Percentiles rank a stretch among this genome's conserved stretches.
phyloP scores from a whole-genome alignment of 2,329 filamentous ascomycete genomes.

The Phaeosphaeria sp. region DNA sequence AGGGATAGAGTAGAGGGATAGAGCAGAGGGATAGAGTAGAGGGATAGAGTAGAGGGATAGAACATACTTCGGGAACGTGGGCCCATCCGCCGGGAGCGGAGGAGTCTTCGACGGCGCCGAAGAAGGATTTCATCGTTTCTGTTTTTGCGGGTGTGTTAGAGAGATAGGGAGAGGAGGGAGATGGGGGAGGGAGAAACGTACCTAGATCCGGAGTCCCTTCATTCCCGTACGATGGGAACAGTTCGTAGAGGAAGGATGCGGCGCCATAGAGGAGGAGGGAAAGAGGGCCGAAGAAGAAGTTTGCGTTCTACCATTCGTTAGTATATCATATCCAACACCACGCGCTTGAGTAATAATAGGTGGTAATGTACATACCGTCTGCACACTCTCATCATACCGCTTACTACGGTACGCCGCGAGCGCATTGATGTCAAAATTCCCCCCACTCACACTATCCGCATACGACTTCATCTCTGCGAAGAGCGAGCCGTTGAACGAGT shows the following conservation, averaged over 20 bases:
- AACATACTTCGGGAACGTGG: constrained; percentile 48
- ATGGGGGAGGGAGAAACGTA: neutral
- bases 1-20: no score
- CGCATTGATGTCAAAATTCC: constrained; percentile 48
- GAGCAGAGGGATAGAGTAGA: no score
- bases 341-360: no score
- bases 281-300: constrained; percentile 53
- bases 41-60: no score
- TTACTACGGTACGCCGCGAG: constrained; percentile 49
- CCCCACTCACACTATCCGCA: constrained; percentile 31
- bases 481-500: constrained; percentile 51
- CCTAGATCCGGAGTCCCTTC: constrained; percentile 23
- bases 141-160: no score
- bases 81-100: constrained; percentile 46
- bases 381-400: constrained; percentile 48
- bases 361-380: neutral
- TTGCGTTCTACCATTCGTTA: neutral
- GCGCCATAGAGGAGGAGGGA: constrained; percentile 51
- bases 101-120: constrained; percentile 49
- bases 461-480: constrained; percentile 49
- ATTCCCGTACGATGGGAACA: constrained; percentile 45
- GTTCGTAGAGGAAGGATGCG: constrained; percentile 53
- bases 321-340: no score
- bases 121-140: constrained; percentile 38
- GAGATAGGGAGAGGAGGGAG: no score